Conservation (phyloP, 2,329 filamentous ascomycete species). For the Claviceps maximensis region DNA sequence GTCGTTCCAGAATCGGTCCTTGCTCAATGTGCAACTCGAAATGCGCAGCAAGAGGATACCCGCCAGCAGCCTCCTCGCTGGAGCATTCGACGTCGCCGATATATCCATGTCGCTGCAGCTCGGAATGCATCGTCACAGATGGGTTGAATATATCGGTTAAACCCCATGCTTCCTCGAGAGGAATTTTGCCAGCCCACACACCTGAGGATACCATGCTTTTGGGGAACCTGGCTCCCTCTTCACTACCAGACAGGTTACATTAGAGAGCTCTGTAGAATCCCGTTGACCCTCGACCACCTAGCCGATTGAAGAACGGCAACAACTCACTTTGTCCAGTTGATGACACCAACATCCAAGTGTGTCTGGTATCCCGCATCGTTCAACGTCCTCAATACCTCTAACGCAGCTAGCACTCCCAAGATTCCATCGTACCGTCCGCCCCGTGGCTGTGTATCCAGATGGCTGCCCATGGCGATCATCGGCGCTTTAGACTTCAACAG, state of each 20-base stretch:
- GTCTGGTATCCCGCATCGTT: slow-evolving; percentile 53
- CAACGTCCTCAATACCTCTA: slow-evolving; percentile 58
- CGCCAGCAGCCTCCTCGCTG: slow-evolving; percentile 5
- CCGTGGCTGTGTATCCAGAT: slow-evolving; percentile 51
- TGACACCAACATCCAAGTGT: slow-evolving; percentile 56
- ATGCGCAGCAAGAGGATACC: slow-evolving; percentile 55
- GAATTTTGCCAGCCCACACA: slow-evolving; percentile 59
- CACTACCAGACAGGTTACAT: slow-evolving; percentile 33
- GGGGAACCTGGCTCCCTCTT: slow-evolving; percentile 71
- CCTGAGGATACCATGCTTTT: slow-evolving; percentile 64
- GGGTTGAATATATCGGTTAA: slow-evolving; percentile 42
- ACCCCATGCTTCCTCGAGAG: slow-evolving; percentile 46
- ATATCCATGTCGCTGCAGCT: slow-evolving; percentile 57
- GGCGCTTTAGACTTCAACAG: slow-evolving; percentile 41
- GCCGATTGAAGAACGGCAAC: neutral
- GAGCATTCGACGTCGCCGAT: slow-evolving; percentile 9
- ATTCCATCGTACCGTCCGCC: slow-evolving; percentile 67
- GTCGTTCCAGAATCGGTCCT: slow-evolving; percentile 42
- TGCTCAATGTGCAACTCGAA: slow-evolving; percentile 83
- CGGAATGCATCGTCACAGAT: slow-evolving; percentile 16
- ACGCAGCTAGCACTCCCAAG: slow-evolving; percentile 56
- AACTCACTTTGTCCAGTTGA: slow-evolving; percentile 62
- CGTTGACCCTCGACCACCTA: neutral
- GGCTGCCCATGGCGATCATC: slow-evolving; percentile 54
- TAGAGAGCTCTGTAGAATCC: neutral